Base-by-base conservation (phyloP, 176 grass and related monocot species). In the Carex myosuroides region DNA sequence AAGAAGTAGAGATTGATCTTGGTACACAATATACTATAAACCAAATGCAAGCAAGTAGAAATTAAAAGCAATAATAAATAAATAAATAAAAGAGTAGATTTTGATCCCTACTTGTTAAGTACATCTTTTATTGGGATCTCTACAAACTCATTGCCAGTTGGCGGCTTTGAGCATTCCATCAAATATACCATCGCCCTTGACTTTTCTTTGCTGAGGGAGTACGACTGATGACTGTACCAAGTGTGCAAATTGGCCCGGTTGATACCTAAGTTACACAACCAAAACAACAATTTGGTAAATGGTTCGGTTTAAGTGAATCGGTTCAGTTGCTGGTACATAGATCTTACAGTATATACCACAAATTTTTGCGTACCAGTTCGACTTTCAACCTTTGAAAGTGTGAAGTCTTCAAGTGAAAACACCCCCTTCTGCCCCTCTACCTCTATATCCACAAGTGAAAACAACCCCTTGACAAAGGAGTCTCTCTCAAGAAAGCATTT, bases 381-480 rank as follows among this genome's bases (percentile, higher is more conserved):
- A 70, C 24, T 70, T 71, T 91, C 83, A 61, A 92, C 87, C 13
- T 89, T 71, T 60, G 81, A 88, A 88, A 91, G 85, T 64, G 90
- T 92, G 86, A 85, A 17, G 44, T 83, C 72, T 46, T 91, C 81
- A 70, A 88, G 85, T 21, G 39, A 7, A 29, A 88, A 68, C 32
- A 70, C 80, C 60, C 14, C 80, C 66, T 57, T 67, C 56, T 84
- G 24, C 61, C 46, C 1, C 35, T 80, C 72, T 56, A 94, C 20
- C 56, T 92, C 90, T 80, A 82, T 89, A 63, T 97, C 94, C 29
- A 87, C 2, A 37, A 97, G 55, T 1, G 94, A 92, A 73, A 88
- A 94, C 32, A 92, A 84, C 4, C 90, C 86, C 79, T 76, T 63
- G 12, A 86, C 87, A 24, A 85, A 9, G 62, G 83, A 65, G 33